Evolutionary conservation across 805 yeast species (phyloP), one percentile per base, ranked within the genome.

Genomic region (Monosporozyma aquatica): DNA sequence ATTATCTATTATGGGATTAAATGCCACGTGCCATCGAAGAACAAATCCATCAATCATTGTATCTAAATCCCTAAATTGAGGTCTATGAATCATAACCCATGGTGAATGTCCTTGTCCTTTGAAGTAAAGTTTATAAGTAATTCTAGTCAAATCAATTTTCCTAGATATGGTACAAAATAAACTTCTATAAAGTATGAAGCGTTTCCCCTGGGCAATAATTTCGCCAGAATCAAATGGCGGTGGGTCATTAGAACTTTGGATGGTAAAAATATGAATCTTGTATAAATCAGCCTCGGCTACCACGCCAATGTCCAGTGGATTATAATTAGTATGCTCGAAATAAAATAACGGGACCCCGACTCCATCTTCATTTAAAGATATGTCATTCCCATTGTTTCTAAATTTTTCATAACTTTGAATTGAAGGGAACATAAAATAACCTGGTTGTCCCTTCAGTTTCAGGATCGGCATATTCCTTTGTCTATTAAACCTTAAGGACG

Each of bases 331-430:
- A 9, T 14, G 30, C 30, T 36, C 29, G 15, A 51, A 44, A 13
- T 41, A 47, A 17, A 51, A 37, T 18, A 51, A 37, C 1, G 53
- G 55, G 5, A 49, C 30, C 9, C 55, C 55, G 8, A 49, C 46
- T 23, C 53, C 55, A 17, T 49, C 51, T n/a, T 44, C 36, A 26
- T 43, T 42, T 17, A 47, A 23, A 5, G 23, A 18, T 13, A 32
- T 37, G 9, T 38, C 25, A 6, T 45, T 28, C 10, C 36, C 36
- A 17, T 33, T 34, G 9, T 26, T 46, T 38, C 43, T 49, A 37
- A 46, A 51, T 25, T 23, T 38, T 35, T 49, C 53, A 34, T 38
- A 47, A 2, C 50, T 46, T 29, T 49, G 48, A 34, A 40, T 37
- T 20, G 52, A 45, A n/a, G 53, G 43, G 27, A 49, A 51, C 30